Percentiles rank a stretch among this genome's conserved stretches.
Conservation (phyloP, 495 filamentous ascomycete species). For the Xylaria nigripes region DNA sequence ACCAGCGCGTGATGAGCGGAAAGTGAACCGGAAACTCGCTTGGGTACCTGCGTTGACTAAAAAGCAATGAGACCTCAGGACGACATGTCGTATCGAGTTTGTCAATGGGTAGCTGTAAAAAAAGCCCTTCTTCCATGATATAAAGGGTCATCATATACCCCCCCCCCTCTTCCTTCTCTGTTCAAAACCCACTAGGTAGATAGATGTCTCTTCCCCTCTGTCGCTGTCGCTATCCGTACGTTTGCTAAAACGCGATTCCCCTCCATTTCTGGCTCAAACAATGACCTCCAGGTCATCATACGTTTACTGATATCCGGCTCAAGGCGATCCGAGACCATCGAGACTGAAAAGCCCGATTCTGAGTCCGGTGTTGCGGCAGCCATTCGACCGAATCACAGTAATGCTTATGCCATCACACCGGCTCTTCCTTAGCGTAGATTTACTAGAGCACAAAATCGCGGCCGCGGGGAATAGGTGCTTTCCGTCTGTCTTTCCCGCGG, state of each 20-base stretch:
- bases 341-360: neutral
- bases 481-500: too few species aligned
- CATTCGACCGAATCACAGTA: neutral
- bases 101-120: neutral
- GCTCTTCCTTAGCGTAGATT: too few species aligned
- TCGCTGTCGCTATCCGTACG: slow-evolving; percentile 1
- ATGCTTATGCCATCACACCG: neutral
- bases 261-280: slow-evolving; percentile 1
- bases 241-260: neutral
- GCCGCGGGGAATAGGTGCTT: too few species aligned
- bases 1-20: neutral
- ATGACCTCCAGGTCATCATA: neutral
- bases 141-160: slow-evolving; percentile 5
- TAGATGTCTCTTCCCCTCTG: neutral
- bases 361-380: neutral
- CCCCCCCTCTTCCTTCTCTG: neutral
- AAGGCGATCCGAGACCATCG: neutral
- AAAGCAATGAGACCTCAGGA: neutral
- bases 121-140: neutral
- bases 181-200: neutral
- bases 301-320: neutral
- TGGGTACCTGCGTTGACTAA: slow-evolving; percentile 1
- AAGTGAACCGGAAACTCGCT: neutral
- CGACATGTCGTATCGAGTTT: neutral
- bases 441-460: too few species aligned